Percentiles rank a stretch among this genome's conserved stretches.
Evolutionary conservation across 768 basidiomycete genomes (phyloP).

Genomic region (Naganishia randhawae): DNA sequence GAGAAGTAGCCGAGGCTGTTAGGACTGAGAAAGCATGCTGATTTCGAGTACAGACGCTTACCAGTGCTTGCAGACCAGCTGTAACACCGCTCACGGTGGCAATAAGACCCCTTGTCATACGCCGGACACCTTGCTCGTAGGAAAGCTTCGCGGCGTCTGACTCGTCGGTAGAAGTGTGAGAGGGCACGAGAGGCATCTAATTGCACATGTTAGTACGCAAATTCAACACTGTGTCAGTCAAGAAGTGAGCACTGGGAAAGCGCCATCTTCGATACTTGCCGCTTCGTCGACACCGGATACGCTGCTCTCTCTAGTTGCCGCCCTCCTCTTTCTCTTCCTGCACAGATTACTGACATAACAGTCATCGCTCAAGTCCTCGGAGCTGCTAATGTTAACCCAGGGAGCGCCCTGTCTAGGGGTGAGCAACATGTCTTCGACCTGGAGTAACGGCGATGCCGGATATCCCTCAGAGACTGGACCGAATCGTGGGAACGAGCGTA

Average conservation of each 20-base stretch:
- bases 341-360: neutral
- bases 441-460: neutral
- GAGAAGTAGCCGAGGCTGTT: neutral
- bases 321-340: neutral
- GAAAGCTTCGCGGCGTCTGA: neutral
- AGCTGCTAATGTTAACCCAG: neutral
- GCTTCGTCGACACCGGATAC: neutral
- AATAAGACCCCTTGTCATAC: neutral
- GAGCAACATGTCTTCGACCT: slow-evolving; percentile 4
- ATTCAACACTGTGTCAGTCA: no score
- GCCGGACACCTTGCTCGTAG: neutral
- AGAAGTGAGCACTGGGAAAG: no score
- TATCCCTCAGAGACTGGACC: neutral
- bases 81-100: slow-evolving; percentile 12
- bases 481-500: neutral
- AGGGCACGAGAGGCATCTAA: neutral
- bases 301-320: neutral
- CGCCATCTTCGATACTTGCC: neutral
- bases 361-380: neutral
- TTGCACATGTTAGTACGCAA: no score
- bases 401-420: neutral
- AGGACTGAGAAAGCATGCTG: no score
- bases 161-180: neutral
- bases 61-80: slow-evolving; percentile 15
- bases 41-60: neutral